phyloP scores from a whole-genome alignment of 2,329 filamentous ascomycete genomes.

The Cladophialophora bantiana region DNA sequence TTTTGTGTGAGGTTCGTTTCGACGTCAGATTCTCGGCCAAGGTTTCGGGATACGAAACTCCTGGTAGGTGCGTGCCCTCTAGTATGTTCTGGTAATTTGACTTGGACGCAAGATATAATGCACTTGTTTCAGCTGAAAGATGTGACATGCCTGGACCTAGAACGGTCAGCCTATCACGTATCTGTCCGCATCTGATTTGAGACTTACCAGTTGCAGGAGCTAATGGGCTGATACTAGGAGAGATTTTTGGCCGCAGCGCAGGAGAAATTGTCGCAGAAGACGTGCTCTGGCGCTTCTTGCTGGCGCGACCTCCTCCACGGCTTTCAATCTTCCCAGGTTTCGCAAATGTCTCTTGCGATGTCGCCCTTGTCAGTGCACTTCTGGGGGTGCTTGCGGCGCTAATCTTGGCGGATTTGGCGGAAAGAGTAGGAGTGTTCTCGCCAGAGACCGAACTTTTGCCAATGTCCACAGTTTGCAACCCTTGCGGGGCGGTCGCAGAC shows the following conservation, averaged over 20 bases:
- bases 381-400: constrained; percentile 57
- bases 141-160: constrained; percentile 44
- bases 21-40: constrained; percentile 93
- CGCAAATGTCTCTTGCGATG: constrained; percentile 47
- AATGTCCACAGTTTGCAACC: constrained; percentile 60
- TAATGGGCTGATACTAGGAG: constrained; percentile 90
- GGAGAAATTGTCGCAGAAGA: constrained; percentile 82
- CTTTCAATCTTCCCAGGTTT: constrained; percentile 38
- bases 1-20: constrained; percentile 96
- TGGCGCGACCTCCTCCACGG: constrained; percentile 55
- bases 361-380: constrained; percentile 43
- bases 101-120: constrained; percentile 85
- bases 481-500: constrained; percentile 56
- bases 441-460: constrained; percentile 49
- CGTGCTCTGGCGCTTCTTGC: constrained; percentile 74
- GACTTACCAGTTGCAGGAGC: constrained; percentile 72
- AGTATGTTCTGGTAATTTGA: constrained; percentile 98
- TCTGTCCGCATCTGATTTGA: constrained; percentile 40
- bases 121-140: constrained; percentile 65
- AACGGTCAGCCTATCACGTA: constrained; percentile 25
- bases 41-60: constrained; percentile 87
- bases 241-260: constrained; percentile 85
- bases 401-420: constrained; percentile 70
- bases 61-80: constrained; percentile 88
- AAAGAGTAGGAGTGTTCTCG: constrained; percentile 64